phyloP scores from a whole-genome alignment of 2,329 filamentous ascomycete genomes.

The Geosmithia putterillii region DNA sequence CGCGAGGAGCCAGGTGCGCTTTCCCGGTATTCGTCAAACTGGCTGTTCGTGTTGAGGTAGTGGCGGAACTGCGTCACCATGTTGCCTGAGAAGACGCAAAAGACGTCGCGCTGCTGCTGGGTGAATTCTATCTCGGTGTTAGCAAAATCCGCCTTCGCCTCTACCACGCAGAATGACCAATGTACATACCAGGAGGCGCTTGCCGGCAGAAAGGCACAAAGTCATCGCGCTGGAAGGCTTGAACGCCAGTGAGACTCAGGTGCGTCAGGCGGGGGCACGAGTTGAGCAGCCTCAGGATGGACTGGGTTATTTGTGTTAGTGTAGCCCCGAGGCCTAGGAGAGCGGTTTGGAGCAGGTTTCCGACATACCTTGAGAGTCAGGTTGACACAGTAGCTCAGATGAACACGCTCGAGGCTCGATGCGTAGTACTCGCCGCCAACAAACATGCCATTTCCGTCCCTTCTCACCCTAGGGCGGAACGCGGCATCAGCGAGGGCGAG shows the following conservation, averaged over 20 bases:
- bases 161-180: neutral
- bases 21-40: conserved; percentile 32
- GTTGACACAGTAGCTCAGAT: conserved; percentile 87
- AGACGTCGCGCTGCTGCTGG: conserved; percentile 85
- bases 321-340: neutral
- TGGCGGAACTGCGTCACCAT: conserved; percentile 69
- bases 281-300: conserved; percentile 80
- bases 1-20: conserved; percentile 6
- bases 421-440: conserved; percentile 40
- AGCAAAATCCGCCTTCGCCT: conserved; percentile 7
- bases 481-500: conserved; percentile 67
- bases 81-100: conserved; percentile 90
- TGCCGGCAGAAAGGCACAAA: conserved; percentile 76
- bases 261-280: conserved; percentile 88
- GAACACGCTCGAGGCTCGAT: conserved; percentile 76
- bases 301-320: conserved; percentile 37
- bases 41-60: conserved; percentile 52
- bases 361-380: conserved; percentile 64
- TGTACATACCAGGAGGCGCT: conserved; percentile 55
- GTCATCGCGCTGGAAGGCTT: conserved; percentile 78
- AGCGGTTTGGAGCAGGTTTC: neutral
- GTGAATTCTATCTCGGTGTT: conserved; percentile 62
- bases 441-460: conserved; percentile 33
- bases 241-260: conserved; percentile 85
- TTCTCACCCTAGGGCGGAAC: conserved; percentile 34